Conservation (phyloP, 495 filamentous ascomycete species). For the Daldinia concentrica region DNA sequence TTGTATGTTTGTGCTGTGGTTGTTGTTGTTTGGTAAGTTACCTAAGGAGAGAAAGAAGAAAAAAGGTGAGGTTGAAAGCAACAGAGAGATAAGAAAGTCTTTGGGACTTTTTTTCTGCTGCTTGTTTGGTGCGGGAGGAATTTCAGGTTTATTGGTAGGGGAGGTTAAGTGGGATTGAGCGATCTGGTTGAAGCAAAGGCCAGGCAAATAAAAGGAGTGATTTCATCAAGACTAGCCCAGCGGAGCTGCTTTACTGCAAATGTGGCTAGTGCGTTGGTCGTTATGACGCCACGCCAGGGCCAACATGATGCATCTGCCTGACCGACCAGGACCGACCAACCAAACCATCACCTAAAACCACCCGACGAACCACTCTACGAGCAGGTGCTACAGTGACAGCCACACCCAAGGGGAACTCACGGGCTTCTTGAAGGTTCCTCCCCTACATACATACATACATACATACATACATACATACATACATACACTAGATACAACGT, state of each 20-base stretch:
- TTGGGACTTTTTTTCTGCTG: conserved; percentile 24
- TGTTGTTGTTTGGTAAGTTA: neutral
- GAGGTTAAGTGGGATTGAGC: conserved; percentile 38
- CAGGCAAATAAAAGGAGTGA: conserved; percentile 31
- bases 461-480: neutral
- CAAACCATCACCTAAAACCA: neutral
- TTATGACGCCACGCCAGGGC: conserved; percentile 41
- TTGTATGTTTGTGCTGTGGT: neutral
- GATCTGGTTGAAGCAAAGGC: conserved; percentile 38
- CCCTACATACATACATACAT: neutral
- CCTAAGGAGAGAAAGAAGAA: neutral
- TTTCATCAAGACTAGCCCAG: conserved; percentile 37
- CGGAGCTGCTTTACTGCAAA: conserved; percentile 25
- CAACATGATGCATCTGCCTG: conserved; percentile 38
- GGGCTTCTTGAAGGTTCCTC: conserved; percentile 1
- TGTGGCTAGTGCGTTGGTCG: conserved; percentile 36
- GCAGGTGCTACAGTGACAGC: conserved; percentile 32
- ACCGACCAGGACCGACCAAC: conserved; percentile 20
- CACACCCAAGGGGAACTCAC: conserved; percentile 11
- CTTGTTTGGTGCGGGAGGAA: conserved; percentile 29
- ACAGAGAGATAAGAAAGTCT: neutral
- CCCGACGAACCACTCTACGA: neutral
- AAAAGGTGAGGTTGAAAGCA: neutral
- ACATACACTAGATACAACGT: neutral
- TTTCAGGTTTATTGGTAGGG: conserved; percentile 38